Evolutionary conservation across 352 stramenopile genomes (phyloP).

Genomic region (Phytophthora nicotianae): DNA sequence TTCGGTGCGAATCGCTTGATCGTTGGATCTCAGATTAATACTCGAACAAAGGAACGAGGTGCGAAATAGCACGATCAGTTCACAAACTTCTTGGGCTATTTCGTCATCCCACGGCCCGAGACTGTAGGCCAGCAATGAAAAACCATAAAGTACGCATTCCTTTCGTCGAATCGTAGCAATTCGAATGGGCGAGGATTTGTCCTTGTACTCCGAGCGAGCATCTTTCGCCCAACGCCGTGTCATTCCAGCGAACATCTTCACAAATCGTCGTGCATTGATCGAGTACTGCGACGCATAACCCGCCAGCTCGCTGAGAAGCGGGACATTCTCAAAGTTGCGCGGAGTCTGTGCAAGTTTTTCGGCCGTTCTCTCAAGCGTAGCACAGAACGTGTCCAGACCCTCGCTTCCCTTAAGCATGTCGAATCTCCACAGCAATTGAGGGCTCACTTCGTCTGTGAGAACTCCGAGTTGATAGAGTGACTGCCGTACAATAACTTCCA

Average conservation of each 20-base stretch:
- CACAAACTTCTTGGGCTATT: constrained; percentile 37
- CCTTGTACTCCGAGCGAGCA: constrained; percentile 4
- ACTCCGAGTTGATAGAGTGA: constrained; percentile 53
- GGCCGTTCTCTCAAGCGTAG: constrained; percentile 24
- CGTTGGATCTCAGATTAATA: constrained; percentile 25
- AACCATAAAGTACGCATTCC: constrained; percentile 53
- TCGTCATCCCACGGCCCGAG: constrained; percentile 17
- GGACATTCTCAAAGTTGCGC: constrained; percentile 33
- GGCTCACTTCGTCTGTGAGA: constrained; percentile 34
- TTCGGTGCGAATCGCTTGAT: constrained; percentile 21
- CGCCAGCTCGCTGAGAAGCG: constrained; percentile 43
- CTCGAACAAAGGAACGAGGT: constrained; percentile 36
- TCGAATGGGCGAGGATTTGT: constrained; percentile 13
- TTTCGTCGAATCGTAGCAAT: constrained; percentile 37
- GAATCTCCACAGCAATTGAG: constrained; percentile 42
- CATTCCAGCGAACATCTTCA: constrained; percentile 32
- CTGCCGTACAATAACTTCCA: constrained; percentile 47
- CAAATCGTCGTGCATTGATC: constrained; percentile 9
- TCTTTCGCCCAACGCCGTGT: constrained; percentile 39
- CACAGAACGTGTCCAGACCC: constrained; percentile 23
- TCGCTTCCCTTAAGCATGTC: constrained; percentile 36
- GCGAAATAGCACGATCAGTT: constrained; percentile 54
- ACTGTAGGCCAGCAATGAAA: constrained; percentile 41
- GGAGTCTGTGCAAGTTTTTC: constrained; percentile 36
- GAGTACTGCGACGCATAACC: constrained; percentile 41